Percentiles rank a stretch among this genome's conserved stretches.
Conservation (phyloP, 2,329 filamentous ascomycete species). For the Neofusicoccum kwambonambiense region DNA sequence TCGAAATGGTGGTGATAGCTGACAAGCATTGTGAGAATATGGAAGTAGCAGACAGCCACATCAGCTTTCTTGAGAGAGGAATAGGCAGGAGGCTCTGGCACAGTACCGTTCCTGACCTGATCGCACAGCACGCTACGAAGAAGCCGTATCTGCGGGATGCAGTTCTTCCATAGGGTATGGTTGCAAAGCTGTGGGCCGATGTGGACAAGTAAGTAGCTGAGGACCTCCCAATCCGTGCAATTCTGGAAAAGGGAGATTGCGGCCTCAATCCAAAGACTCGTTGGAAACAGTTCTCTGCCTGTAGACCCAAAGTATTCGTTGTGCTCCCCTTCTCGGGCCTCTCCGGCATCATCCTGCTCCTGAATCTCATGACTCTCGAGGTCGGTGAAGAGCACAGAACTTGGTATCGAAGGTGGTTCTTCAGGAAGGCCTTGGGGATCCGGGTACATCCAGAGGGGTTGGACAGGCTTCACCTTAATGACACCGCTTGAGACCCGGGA, state of each 20-base stretch:
- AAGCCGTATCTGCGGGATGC: constrained; percentile 71
- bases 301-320: not conserved
- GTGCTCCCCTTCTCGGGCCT: not conserved
- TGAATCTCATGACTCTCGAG: constrained; percentile 30
- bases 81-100: constrained; percentile 77
- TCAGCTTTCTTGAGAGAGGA: constrained; percentile 82
- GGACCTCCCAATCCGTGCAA: constrained; percentile 84
- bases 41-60: constrained; percentile 83
- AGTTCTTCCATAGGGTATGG: constrained; percentile 75
- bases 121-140: constrained; percentile 77
- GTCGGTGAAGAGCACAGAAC: constrained; percentile 52
- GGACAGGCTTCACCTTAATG: constrained; percentile 29
- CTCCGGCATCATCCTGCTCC: not conserved
- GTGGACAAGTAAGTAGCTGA: constrained; percentile 85
- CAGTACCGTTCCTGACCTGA: constrained; percentile 72
- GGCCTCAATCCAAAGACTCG: constrained; percentile 72
- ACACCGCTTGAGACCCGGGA: constrained; percentile 1
- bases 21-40: constrained; percentile 81
- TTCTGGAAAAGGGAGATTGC: constrained; percentile 72
- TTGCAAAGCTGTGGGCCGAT: constrained; percentile 87
- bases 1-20: constrained; percentile 86
- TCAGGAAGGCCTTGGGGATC: constrained; percentile 48
- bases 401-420: constrained; percentile 49
- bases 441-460: constrained; percentile 55
- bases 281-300: constrained; percentile 32